phyloP scores from a whole-genome alignment of 345 rosid species.

The Eucalyptus marginata region DNA sequence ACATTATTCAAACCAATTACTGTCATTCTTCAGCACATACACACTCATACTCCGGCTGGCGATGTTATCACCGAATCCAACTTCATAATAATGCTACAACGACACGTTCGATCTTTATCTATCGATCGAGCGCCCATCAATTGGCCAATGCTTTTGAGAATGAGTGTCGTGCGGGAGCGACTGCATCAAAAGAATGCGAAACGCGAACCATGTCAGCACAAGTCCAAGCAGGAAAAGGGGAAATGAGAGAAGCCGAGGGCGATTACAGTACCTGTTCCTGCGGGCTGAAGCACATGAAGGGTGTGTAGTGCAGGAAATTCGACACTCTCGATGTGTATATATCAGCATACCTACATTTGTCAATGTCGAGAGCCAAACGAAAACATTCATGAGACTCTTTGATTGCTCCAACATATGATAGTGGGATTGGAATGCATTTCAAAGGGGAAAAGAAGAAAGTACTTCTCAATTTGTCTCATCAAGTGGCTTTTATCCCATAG shows the following conservation, averaged over 20 bases:
- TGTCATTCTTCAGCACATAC: background rate
- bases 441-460: background rate
- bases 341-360: conserved; percentile 64
- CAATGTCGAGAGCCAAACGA: background rate
- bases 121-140: conserved; percentile 1
- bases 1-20: background rate
- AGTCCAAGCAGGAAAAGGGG: background rate
- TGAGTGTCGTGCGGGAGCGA: conserved; percentile 71
- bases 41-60: background rate
- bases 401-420: background rate
- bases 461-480: conserved; percentile 97
- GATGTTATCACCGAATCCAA: background rate
- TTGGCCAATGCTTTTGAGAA: conserved; percentile 16
- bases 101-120: background rate
- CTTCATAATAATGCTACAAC: background rate
- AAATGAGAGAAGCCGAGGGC: background rate
- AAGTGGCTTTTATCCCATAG: conserved; percentile 97
- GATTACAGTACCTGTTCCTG: conserved; percentile 66
- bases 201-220: background rate
- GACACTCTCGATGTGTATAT: conserved; percentile 91
- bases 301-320: conserved; percentile 75
- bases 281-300: conserved; percentile 88
- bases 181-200: conserved; percentile 17
- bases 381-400: background rate
- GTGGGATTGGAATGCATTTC: background rate